A percentile compares a stretch with the other conserved stretches of the same genome.
These are phyloP conservation scores for Oryza longistaminata DNA, from an alignment of 176 grass and related monocot genomes.

Conservation along the genomic window DNA sequence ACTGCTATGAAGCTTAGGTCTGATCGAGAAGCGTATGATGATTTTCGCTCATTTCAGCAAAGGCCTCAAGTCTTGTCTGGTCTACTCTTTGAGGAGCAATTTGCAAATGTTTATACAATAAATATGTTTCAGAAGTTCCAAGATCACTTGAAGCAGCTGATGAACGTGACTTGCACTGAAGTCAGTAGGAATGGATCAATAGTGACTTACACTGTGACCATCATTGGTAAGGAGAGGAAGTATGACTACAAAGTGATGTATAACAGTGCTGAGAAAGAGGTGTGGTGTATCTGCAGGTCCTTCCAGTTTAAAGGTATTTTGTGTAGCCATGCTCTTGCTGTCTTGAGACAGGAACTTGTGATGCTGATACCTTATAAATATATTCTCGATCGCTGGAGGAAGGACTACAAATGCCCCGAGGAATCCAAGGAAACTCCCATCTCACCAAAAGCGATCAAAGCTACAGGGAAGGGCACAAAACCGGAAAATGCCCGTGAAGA, in stretches of 20 bases:
- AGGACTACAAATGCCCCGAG: constrained; percentile 86
- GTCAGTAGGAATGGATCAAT: constrained; percentile 59
- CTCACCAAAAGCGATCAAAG: constrained; percentile 26
- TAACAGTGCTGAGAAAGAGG: constrained; percentile 73
- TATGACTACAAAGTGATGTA: constrained; percentile 87
- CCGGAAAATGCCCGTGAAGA: constrained; percentile 51
- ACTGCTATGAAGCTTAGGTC: constrained; percentile 79
- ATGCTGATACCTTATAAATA: constrained; percentile 90
- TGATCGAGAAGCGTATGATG: constrained; percentile 84
- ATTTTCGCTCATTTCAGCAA: constrained; percentile 88
- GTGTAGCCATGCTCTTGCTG: constrained; percentile 87
- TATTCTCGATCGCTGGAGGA: constrained; percentile 84
- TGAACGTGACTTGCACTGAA: constrained; percentile 74
- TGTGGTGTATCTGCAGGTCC: constrained; percentile 88
- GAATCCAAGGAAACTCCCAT: constrained; percentile 56
- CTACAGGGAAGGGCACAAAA: constrained; percentile 40
- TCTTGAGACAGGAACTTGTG: constrained; percentile 85
- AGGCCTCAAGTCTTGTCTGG: constrained; percentile 81
- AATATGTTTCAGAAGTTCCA: constrained; percentile 95
- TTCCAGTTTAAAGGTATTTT: constrained; percentile 96
- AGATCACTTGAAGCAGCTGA: constrained; percentile 79
- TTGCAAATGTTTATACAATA: constrained; percentile 85
- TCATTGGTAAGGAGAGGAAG: constrained; percentile 76
- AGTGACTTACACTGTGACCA: constrained; percentile 73
- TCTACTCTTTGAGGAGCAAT: constrained; percentile 80